Conservation (phyloP, 345 rosid genomes). For the Salix udensis region DNA sequence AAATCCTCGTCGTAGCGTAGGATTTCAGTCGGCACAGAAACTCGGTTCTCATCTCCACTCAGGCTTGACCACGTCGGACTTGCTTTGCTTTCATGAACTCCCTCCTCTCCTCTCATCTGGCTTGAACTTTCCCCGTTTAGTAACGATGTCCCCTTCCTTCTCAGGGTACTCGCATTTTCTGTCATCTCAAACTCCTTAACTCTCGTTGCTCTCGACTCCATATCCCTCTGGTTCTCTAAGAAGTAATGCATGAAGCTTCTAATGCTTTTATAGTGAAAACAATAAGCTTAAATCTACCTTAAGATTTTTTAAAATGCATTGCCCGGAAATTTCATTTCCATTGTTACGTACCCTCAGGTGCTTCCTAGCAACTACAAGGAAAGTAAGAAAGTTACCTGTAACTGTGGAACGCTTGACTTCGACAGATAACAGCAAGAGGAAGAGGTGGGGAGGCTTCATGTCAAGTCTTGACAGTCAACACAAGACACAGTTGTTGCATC, state of each 20-base stretch:
- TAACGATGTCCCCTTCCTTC: neutral
- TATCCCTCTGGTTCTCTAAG: too few species aligned
- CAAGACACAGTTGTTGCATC: too few species aligned
- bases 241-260: too few species aligned
- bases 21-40: neutral
- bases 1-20: neutral
- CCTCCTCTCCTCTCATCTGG: neutral
- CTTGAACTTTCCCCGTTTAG: neutral
- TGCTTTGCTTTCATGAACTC: neutral
- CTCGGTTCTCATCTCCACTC: neutral
- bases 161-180: neutral
- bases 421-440: neutral
- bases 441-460: neutral
- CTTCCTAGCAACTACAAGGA: too few species aligned
- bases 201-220: neutral
- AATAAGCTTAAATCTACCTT: neutral
- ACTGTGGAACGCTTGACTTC: neutral
- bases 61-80: conserved; percentile 1
- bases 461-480: neutral
- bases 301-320: neutral
- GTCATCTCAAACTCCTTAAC: neutral
- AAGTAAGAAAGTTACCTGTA: too few species aligned
- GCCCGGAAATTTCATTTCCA: too few species aligned
- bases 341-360: too few species aligned
- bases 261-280: too few species aligned